A percentile compares a stretch with the other conserved stretches of the same genome.
These are phyloP conservation scores for Hygrophila difformis DNA, from an alignment of 257 asterid genomes.

Conservation along the genomic window DNA sequence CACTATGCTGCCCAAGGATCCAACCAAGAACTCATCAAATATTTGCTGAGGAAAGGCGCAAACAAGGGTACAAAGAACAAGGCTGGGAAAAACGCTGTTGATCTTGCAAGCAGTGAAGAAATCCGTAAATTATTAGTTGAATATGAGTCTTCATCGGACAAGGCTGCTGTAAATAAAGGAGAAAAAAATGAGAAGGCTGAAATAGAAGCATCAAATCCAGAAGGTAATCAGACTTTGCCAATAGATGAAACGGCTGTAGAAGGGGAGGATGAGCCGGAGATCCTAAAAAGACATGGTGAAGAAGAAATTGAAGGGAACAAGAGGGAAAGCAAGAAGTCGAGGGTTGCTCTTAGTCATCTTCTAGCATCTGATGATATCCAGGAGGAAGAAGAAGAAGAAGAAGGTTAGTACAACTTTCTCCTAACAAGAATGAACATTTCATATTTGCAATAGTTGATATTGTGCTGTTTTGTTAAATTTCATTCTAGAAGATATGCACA, in stretches of 20 bases:
- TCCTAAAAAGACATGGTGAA: constrained; percentile 29
- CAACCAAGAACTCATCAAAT: constrained; percentile 56
- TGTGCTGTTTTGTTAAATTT: too few species aligned
- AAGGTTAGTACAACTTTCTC: constrained; percentile 15
- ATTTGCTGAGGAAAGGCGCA: constrained; percentile 75
- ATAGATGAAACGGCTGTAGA: constrained; percentile 21
- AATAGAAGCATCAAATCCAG: constrained; percentile 13
- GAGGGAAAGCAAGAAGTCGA: constrained; percentile 43
- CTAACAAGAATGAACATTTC: constrained; percentile 5
- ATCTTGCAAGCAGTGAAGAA: constrained; percentile 66
- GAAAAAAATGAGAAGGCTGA: constrained; percentile 30
- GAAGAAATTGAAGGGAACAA: constrained; percentile 25
- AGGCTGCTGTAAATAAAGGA: constrained; percentile 14
- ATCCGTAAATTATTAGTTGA: constrained; percentile 40
- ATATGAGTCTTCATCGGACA: constrained; percentile 26
- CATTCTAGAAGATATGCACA: too few species aligned
- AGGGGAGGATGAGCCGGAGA: constrained; percentile 13
- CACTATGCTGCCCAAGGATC: constrained; percentile 96
- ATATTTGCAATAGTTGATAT: too few species aligned
- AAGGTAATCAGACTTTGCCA: too few species aligned
- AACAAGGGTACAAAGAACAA: constrained; percentile 50
- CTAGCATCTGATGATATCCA: constrained; percentile 60
- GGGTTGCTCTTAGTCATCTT: constrained; percentile 74
- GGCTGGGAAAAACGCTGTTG: constrained; percentile 72
- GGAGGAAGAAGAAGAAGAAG: constrained; percentile 43